These are phyloP conservation scores for Cynara cardunculus DNA, from an alignment of 129 eudicot species.

Conservation along the genomic window DNA sequence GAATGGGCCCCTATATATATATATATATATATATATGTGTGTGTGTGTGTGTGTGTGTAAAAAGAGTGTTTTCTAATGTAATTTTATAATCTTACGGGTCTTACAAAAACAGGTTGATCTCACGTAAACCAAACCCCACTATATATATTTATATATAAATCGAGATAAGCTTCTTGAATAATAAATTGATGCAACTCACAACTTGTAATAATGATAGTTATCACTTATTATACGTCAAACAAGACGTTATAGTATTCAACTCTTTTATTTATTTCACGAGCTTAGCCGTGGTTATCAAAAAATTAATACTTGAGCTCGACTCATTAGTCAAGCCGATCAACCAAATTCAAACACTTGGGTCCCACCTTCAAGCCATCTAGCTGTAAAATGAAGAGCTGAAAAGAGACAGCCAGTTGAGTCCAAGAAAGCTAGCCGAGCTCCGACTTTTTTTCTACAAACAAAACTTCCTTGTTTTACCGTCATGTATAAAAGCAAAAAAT, in stretches of 20 bases:
- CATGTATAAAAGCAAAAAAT: too few relatives aligned
- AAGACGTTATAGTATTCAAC: not conserved
- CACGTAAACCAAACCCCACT: too few relatives aligned
- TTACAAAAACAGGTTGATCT: too few relatives aligned
- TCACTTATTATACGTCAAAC: not conserved
- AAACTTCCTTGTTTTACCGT: conserved; percentile 1
- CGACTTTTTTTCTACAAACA: not conserved
- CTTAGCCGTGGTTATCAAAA: not conserved
- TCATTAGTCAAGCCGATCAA: conserved; percentile 16
- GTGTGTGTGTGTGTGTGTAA: too few relatives aligned
- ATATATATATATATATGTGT: too few relatives aligned
- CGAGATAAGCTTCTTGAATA: not conserved
- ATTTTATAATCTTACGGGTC: too few relatives aligned
- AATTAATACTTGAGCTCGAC: not conserved
- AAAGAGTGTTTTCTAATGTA: too few relatives aligned
- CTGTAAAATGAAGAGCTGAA: conserved; percentile 15
- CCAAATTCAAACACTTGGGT: conserved; percentile 11
- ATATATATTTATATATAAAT: too few relatives aligned
- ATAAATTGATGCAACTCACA: not conserved
- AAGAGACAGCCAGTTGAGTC: conserved; percentile 10
- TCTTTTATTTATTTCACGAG: not conserved
- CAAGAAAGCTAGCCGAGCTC: conserved; percentile 27
- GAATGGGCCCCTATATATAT: too few relatives aligned
- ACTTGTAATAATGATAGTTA: not conserved
- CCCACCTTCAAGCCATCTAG: conserved; percentile 6